Evolutionary conservation across 2,329 filamentous ascomycete genomes (phyloP).

Genomic region (Cercospora zeina): DNA sequence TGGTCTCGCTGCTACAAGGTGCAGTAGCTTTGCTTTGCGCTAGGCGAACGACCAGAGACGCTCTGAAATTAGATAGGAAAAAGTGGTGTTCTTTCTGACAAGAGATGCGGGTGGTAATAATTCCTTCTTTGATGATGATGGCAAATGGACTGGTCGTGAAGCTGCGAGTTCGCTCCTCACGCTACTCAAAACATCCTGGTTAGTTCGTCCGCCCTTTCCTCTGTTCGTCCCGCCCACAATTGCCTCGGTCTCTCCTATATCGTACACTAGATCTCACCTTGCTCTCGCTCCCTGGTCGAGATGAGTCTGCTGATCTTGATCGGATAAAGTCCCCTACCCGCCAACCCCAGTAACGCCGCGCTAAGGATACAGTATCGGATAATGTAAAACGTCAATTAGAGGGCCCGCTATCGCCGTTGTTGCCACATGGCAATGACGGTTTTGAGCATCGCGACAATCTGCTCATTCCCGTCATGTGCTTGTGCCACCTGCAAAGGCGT

Average conservation of each 20-base stretch:
- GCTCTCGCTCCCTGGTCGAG: background rate
- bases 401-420: background rate
- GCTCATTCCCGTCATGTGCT: slow-evolving; percentile 19
- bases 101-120: background rate
- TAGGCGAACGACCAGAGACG: too few relatives aligned
- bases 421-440: slow-evolving; percentile 23
- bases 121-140: background rate
- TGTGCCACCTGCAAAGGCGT: slow-evolving; percentile 35
- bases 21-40: too few relatives aligned
- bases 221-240: background rate
- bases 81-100: too few relatives aligned
- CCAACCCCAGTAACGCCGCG: slow-evolving; percentile 16
- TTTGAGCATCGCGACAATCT: slow-evolving; percentile 21
- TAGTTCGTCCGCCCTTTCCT: background rate
- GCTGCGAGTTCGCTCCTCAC: background rate
- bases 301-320: background rate
- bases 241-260: slow-evolving; percentile 1
- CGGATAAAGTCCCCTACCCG: background rate
- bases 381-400: background rate
- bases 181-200: background rate
- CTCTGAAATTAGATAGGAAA: too few relatives aligned
- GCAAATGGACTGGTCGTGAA: background rate
- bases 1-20: too few relatives aligned
- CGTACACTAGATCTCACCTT: slow-evolving; percentile 11
- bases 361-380: slow-evolving; percentile 16